These are phyloP conservation scores for Mycocentrospora acerina DNA, from an alignment of 2,329 filamentous ascomycete species.

Conservation along the genomic window DNA sequence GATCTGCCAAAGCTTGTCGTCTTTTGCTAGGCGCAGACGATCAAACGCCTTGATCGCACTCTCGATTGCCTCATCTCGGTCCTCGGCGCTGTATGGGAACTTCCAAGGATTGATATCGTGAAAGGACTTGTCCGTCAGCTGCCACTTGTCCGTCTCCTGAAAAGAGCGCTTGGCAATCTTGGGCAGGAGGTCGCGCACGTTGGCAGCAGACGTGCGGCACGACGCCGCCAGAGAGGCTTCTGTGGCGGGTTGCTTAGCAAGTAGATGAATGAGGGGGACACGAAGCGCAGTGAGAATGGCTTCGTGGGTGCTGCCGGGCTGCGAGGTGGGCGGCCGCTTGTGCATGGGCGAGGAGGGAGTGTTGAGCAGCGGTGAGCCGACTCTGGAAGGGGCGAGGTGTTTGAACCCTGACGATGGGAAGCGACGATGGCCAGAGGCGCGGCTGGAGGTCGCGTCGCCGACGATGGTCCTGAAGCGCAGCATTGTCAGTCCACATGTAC, in stretches of 20 bases:
- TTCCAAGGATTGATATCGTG: slow-evolving; percentile 64
- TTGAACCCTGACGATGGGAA: slow-evolving; percentile 40
- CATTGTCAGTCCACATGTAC: slow-evolving; percentile 32
- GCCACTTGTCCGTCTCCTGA: slow-evolving; percentile 46
- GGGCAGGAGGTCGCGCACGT: slow-evolving; percentile 35
- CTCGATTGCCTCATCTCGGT: slow-evolving; percentile 61
- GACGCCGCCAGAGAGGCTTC: slow-evolving; percentile 35
- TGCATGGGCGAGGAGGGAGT: slow-evolving; percentile 40
- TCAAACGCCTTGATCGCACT: slow-evolving; percentile 65
- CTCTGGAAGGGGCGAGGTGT: slow-evolving; percentile 39
- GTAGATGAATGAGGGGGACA: slow-evolving; percentile 52
- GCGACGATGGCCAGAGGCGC: slow-evolving; percentile 38
- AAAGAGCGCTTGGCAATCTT: slow-evolving; percentile 57
- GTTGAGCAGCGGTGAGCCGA: slow-evolving; percentile 44
- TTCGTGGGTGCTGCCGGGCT: slow-evolving; percentile 36
- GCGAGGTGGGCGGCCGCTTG: slow-evolving; percentile 45
- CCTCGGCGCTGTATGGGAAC: slow-evolving; percentile 59
- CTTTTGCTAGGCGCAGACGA: slow-evolving; percentile 59
- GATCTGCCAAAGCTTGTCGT: slow-evolving; percentile 64
- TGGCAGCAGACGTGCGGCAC: slow-evolving; percentile 31
- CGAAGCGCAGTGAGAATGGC: slow-evolving; percentile 46
- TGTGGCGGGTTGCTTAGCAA: slow-evolving; percentile 47
- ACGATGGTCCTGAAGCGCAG: slow-evolving; percentile 39
- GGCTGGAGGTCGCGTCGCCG: slow-evolving; percentile 33
- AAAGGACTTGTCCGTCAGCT: slow-evolving; percentile 59